Evolutionary conservation across 2,329 filamentous ascomycete species (phyloP).

Genomic region (Fusarium torulosum): DNA sequence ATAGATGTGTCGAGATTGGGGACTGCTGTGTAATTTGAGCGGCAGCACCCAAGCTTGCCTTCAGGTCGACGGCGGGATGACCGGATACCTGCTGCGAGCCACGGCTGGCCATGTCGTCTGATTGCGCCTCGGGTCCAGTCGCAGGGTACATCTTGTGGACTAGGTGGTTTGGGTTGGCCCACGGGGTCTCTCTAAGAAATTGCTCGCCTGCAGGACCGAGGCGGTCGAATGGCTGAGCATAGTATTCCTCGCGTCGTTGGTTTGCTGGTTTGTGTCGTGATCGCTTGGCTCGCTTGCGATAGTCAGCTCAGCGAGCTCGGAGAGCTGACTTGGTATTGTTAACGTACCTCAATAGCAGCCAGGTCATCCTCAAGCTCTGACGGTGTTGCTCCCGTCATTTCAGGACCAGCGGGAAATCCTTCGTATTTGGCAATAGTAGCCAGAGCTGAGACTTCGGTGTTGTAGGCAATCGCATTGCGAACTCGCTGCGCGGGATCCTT

Average conservation of each 20-base stretch:
- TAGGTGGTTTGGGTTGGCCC: constrained; percentile 92
- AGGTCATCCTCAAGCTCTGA: constrained; percentile 88
- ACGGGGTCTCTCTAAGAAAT: constrained; percentile 89
- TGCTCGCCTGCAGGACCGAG: constrained; percentile 81
- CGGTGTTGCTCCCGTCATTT: constrained; percentile 78
- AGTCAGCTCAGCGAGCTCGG: constrained; percentile 35
- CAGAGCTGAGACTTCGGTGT: constrained; percentile 91
- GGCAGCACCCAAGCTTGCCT: constrained; percentile 44
- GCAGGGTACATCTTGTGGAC: constrained; percentile 66
- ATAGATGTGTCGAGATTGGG: constrained; percentile 47
- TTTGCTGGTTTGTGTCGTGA: constrained; percentile 55
- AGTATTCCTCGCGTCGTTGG: constrained; percentile 62
- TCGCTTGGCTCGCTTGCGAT: constrained; percentile 52
- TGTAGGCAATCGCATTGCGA: constrained; percentile 89
- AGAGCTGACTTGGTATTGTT: constrained; percentile 36
- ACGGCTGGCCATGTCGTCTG: constrained; percentile 34
- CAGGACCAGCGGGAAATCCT: constrained; percentile 94
- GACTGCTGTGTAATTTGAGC: constrained; percentile 46
- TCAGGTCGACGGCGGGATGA: constrained; percentile 40
- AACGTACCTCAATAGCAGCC: constrained; percentile 82
- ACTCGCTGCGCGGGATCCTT: constrained; percentile 82
- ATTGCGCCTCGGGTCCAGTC: constrained; percentile 29
- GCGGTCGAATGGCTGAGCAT: constrained; percentile 61
- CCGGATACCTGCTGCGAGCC: constrained; percentile 37
- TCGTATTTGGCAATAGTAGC: constrained; percentile 94